Percentiles rank a stretch among this genome's conserved stretches.
phyloP scores from a whole-genome alignment of 768 basidiomycete genomes.

The Leccinellum luteum region DNA sequence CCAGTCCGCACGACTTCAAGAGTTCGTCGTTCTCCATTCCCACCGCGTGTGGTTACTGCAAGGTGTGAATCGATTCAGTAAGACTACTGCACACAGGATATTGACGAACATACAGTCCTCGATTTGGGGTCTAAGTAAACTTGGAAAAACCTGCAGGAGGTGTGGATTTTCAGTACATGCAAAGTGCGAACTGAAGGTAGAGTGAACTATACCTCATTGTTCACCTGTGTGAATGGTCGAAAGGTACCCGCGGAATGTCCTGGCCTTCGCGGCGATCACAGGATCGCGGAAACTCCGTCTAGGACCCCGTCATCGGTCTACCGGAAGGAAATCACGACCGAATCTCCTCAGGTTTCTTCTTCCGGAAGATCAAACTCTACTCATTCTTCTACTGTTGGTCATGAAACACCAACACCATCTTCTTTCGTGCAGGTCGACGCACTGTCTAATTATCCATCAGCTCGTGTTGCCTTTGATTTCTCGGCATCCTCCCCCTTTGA shows the following conservation, averaged over 20 bases:
- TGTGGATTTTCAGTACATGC: slow-evolving; percentile 80
- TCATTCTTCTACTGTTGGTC: slow-evolving; percentile 8
- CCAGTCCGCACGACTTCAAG: slow-evolving; percentile 77
- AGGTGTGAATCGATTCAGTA: slow-evolving; percentile 41
- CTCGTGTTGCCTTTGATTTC: slow-evolving; percentile 74
- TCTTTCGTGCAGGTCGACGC: slow-evolving; percentile 49
- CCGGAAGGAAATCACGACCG: slow-evolving; percentile 28
- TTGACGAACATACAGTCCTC: slow-evolving; percentile 50
- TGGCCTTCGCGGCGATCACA: slow-evolving; percentile 27
- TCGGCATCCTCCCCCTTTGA: slow-evolving; percentile 75
- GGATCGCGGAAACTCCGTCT: slow-evolving; percentile 25
- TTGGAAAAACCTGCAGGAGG: slow-evolving; percentile 78
- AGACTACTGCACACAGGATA: background rate
- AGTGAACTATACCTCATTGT: slow-evolving; percentile 4
- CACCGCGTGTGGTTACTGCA: slow-evolving; percentile 78
- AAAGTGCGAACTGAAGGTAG: slow-evolving; percentile 84
- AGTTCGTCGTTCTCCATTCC: slow-evolving; percentile 85
- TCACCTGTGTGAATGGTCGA: slow-evolving; percentile 9
- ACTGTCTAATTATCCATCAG: slow-evolving; percentile 43
- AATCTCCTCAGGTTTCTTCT: slow-evolving; percentile 8
- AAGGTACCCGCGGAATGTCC: slow-evolving; percentile 76
- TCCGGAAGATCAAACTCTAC: slow-evolving; percentile 2
- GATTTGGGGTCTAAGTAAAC: slow-evolving; percentile 86
- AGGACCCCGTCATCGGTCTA: slow-evolving; percentile 35
- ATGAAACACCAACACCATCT: slow-evolving; percentile 47